These are phyloP conservation scores for Pseudocercospora ulei DNA, from an alignment of 2,329 filamentous ascomycete species.

Conservation along the genomic window DNA sequence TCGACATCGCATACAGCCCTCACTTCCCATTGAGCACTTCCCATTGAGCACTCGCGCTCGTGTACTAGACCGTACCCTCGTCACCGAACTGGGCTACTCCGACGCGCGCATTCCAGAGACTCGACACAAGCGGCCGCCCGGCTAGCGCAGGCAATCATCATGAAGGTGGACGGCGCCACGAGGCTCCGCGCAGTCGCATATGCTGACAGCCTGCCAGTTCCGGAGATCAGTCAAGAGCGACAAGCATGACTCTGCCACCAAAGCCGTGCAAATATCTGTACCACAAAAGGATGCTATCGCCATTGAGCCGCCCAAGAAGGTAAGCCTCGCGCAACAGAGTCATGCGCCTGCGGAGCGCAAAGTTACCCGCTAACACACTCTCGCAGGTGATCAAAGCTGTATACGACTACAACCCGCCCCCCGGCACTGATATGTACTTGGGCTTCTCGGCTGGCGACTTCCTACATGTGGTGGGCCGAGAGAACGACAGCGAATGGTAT, in stretches of 20 bases:
- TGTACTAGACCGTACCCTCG: constrained; percentile 1
- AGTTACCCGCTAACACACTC: constrained; percentile 9
- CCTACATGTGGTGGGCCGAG: constrained; percentile 92
- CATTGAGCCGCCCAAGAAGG: constrained; percentile 88
- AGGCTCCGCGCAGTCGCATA: constrained; percentile 7
- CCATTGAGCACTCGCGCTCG: background rate
- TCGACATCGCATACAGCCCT: too few relatives aligned
- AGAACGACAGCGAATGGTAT: constrained; percentile 94
- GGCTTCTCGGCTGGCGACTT: constrained; percentile 93
- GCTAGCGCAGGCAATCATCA: constrained; percentile 12
- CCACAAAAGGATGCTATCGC: constrained; percentile 76
- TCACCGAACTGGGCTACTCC: background rate
- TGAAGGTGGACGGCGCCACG: constrained; percentile 19
- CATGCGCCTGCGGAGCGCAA: constrained; percentile 1
- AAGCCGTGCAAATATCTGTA: constrained; percentile 64
- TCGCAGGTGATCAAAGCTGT: constrained; percentile 86
- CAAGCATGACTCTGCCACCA: constrained; percentile 52
- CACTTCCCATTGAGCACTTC: background rate
- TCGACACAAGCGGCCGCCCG: constrained; percentile 2
- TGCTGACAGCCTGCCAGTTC: constrained; percentile 40
- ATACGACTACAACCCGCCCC: constrained; percentile 77
- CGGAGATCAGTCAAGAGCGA: constrained; percentile 85
- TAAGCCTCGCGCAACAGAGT: constrained; percentile 37
- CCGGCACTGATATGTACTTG: constrained; percentile 50
- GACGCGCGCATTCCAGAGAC: background rate